Evolutionary conservation across 768 basidiomycete species (phyloP).

Genomic region (Chlorophyllum brunneum): DNA sequence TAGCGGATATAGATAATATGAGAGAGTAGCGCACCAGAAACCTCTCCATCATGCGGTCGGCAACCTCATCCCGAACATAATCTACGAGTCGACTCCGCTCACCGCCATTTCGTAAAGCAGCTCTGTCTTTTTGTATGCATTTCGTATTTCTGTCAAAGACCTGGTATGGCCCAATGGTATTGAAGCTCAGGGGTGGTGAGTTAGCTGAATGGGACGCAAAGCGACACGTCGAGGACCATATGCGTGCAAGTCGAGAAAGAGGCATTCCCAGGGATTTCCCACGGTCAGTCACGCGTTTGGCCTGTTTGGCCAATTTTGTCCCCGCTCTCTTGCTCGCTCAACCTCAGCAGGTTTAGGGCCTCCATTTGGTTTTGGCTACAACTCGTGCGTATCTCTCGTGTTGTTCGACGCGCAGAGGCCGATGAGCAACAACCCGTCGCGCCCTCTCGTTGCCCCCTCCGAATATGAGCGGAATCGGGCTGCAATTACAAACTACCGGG

Average conservation of each 20-base stretch:
- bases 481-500: conserved; percentile 16
- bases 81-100: conserved; percentile 74
- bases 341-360: too few species aligned
- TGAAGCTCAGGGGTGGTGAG: conserved; percentile 35
- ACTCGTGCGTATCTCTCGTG: conserved; percentile 1
- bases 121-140: conserved; percentile 70
- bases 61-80: conserved; percentile 88
- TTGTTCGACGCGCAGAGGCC: not conserved
- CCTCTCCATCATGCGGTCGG: conserved; percentile 87
- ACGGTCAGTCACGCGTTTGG: conserved; percentile 4
- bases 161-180: conserved; percentile 62
- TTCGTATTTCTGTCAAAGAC: conserved; percentile 88
- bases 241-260: conserved; percentile 18
- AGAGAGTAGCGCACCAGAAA: conserved; percentile 57
- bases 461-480: conserved; percentile 15
- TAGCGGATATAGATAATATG: not conserved
- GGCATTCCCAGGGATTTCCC: conserved; percentile 18
- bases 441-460: conserved; percentile 5
- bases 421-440: conserved; percentile 3
- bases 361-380: not conserved
- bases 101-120: conserved; percentile 55
- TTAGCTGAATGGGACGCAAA: conserved; percentile 49
- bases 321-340: not conserved
- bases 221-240: conserved; percentile 25
- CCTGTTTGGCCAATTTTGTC: not conserved